Evolutionary conservation across 176 grass and related monocot species (phyloP).

Genomic region (Sorghum bicolor): DNA sequence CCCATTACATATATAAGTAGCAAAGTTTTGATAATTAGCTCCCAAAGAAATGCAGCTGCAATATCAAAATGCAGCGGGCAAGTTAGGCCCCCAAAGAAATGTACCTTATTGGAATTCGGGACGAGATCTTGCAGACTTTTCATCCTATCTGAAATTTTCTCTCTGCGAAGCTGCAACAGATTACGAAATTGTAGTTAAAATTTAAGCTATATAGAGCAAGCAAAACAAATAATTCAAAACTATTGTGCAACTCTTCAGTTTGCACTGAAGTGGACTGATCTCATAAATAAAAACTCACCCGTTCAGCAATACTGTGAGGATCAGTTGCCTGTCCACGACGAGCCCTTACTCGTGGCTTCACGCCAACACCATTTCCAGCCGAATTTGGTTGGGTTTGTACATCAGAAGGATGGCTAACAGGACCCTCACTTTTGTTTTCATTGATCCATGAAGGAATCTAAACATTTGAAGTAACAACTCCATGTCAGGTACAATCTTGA

Average conservation of each 20-base stretch:
- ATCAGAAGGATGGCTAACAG: conserved; percentile 41
- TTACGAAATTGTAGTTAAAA: conserved; percentile 22
- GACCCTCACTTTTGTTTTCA: conserved; percentile 38
- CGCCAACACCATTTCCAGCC: conserved; percentile 24
- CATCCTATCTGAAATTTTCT: conserved; percentile 89
- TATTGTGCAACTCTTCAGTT: background rate
- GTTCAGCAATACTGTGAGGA: conserved; percentile 87
- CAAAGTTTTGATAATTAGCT: background rate
- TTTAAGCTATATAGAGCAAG: background rate
- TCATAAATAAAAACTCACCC: conserved; percentile 37
- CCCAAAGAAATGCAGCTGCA: background rate
- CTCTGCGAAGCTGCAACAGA: conserved; percentile 63
- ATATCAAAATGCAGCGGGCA: background rate
- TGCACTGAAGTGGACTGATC: background rate
- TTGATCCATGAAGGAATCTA: conserved; percentile 25
- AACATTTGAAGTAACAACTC: conserved; percentile 9
- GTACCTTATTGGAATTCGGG: conserved; percentile 75
- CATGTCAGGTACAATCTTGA: conserved; percentile 15
- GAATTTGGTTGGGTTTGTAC: conserved; percentile 37
- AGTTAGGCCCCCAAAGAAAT: background rate
- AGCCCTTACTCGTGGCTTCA: conserved; percentile 62
- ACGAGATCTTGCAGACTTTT: conserved; percentile 78
- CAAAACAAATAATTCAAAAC: conserved; percentile 6
- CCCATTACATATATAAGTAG: background rate
- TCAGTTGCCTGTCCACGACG: conserved; percentile 79